Evolutionary conservation across 352 stramenopile species (phyloP).

Genomic region (Phytophthora rubi): DNA sequence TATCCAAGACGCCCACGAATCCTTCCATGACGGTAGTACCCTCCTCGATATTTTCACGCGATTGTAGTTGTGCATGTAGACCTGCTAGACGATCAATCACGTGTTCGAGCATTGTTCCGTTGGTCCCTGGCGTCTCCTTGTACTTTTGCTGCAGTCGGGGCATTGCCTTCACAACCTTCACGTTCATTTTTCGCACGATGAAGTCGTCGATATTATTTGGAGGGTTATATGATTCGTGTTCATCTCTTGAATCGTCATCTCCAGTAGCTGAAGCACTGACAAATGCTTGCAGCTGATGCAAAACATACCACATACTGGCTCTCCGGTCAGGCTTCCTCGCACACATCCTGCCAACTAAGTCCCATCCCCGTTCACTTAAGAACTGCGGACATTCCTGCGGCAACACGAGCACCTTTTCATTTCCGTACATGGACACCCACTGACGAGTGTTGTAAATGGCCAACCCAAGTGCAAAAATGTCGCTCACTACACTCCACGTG

Average conservation of each 20-base stretch:
- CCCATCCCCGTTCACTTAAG: constrained; percentile 25
- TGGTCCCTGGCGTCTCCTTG: background rate
- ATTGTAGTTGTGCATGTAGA: constrained; percentile 15
- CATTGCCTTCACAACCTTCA: constrained; percentile 24
- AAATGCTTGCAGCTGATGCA: constrained; percentile 33
- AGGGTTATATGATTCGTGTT: background rate
- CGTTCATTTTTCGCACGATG: constrained; percentile 28
- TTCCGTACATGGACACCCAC: constrained; percentile 21
- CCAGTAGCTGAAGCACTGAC: constrained; percentile 3
- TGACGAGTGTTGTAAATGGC: constrained; percentile 31
- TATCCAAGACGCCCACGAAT: constrained; percentile 24
- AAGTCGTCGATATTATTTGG: constrained; percentile 22
- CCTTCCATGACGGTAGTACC: constrained; percentile 7
- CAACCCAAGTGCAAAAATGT: constrained; percentile 28
- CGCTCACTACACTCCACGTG: constrained; percentile 21
- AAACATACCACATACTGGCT: constrained; percentile 36
- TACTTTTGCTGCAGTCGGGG: constrained; percentile 9
- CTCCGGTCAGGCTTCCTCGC: constrained; percentile 7
- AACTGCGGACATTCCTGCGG: constrained; percentile 17
- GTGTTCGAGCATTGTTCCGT: constrained; percentile 5
- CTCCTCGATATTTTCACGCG: constrained; percentile 11
- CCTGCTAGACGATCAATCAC: constrained; percentile 16
- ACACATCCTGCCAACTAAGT: constrained; percentile 35
- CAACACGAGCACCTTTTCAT: constrained; percentile 15
- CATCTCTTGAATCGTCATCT: constrained; percentile 12